Evolutionary conservation across 2,329 filamentous ascomycete species (phyloP).

Genomic region (Penicillium sp.): DNA sequence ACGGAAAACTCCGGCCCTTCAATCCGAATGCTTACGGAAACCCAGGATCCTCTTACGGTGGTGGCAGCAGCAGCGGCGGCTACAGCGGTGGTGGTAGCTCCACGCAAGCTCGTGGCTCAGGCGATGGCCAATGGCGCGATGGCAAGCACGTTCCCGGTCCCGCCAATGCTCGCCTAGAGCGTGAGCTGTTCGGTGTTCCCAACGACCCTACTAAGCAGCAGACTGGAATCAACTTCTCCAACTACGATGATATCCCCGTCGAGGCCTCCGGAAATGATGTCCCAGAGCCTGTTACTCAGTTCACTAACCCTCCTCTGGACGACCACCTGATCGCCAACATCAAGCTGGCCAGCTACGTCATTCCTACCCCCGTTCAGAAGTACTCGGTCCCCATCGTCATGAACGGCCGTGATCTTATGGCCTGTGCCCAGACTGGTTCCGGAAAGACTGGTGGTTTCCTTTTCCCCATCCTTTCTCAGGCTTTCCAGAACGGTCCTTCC

Average conservation of each 20-base stretch:
- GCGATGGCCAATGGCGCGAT: slow-evolving; percentile 93
- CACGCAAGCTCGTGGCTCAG: slow-evolving; percentile 67
- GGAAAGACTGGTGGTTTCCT: slow-evolving; percentile 99
- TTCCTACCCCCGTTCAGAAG: slow-evolving; percentile 96
- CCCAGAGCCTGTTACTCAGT: slow-evolving; percentile 83
- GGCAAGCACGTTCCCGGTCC: slow-evolving; percentile 94
- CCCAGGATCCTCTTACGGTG: slow-evolving; percentile 40
- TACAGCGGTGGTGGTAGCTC: slow-evolving; percentile 42
- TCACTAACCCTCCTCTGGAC: slow-evolving; percentile 93
- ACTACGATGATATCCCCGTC: slow-evolving; percentile 99
- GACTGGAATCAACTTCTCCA: slow-evolving; percentile 99
- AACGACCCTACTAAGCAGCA: slow-evolving; percentile 95
- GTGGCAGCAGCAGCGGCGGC: slow-evolving; percentile 53
- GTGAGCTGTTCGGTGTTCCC: slow-evolving; percentile 86
- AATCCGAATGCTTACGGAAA: slow-evolving; percentile 62
- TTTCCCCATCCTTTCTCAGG: slow-evolving; percentile 98
- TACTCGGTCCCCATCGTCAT: slow-evolving; percentile 99
- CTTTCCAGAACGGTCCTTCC: slow-evolving; percentile 85
- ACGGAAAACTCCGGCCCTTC: slow-evolving; percentile 49
- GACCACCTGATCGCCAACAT: slow-evolving; percentile 93
- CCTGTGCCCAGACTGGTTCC: slow-evolving; percentile 98
- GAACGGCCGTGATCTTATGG: slow-evolving; percentile 97
- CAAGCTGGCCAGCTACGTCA: slow-evolving; percentile 87
- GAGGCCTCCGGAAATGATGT: slow-evolving; percentile 93
- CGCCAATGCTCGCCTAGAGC: slow-evolving; percentile 83